Evolutionary conservation across 495 filamentous ascomycete species (phyloP).

Genomic region (Bacidia rubella): DNA sequence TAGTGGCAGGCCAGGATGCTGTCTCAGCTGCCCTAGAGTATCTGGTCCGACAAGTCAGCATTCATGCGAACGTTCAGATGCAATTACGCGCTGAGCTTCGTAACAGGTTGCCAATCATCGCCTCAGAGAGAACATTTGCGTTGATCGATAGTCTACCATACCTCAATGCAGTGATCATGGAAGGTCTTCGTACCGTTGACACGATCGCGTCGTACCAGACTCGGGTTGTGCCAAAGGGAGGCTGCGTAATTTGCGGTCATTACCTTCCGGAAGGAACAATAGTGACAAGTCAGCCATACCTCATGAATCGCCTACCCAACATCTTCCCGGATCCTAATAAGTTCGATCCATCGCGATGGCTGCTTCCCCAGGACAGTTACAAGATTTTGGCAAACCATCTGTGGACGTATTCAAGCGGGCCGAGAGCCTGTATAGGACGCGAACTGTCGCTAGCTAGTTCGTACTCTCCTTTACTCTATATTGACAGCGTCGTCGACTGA

Average conservation of each 20-base stretch:
- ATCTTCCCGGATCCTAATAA: constrained; percentile 1
- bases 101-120: not conserved
- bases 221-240: constrained; percentile 12
- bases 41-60: constrained; percentile 7
- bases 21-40: constrained; percentile 10
- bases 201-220: constrained; percentile 14
- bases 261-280: constrained; percentile 10
- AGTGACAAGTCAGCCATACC: constrained; percentile 10
- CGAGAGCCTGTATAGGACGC: too few relatives aligned
- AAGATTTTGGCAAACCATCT: too few relatives aligned
- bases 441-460: too few relatives aligned
- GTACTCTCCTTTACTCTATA: too few relatives aligned
- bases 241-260: constrained; percentile 7
- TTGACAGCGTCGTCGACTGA: too few relatives aligned
- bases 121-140: constrained; percentile 9
- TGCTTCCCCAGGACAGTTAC: too few relatives aligned
- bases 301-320: constrained; percentile 10
- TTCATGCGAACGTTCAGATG: constrained; percentile 4
- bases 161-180: constrained; percentile 38
- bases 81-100: constrained; percentile 9
- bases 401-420: too few relatives aligned
- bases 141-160: constrained; percentile 42
- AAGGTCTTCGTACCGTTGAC: constrained; percentile 11
- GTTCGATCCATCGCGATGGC: too few relatives aligned
- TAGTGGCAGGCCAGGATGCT: constrained; percentile 14